These are phyloP conservation scores for Aspergillus mulundensis DNA, from an alignment of 495 filamentous ascomycete species.

Conservation along the genomic window DNA sequence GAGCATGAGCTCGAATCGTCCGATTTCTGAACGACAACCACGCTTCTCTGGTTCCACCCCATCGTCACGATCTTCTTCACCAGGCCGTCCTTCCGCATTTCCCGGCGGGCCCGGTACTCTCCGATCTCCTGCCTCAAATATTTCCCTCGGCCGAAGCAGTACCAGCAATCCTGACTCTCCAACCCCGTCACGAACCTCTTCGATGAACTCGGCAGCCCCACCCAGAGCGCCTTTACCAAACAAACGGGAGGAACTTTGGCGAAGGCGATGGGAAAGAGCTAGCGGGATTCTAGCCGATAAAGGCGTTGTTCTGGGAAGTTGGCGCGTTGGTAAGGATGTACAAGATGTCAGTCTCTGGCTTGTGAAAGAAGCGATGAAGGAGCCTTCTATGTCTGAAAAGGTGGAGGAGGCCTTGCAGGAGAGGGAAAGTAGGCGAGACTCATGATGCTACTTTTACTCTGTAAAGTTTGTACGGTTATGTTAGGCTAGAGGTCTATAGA, in stretches of 20 bases:
- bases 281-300: conserved; percentile 60
- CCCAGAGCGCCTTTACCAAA: conserved; percentile 42
- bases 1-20: conserved; percentile 10
- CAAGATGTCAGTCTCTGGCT: conserved; percentile 52
- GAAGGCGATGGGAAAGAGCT: conserved; percentile 70
- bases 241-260: conserved; percentile 84
- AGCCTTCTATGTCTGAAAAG: background rate
- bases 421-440: background rate
- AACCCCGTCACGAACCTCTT: conserved; percentile 14
- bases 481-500: background rate
- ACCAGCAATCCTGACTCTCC: conserved; percentile 14
- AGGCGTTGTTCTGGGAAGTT: conserved; percentile 74
- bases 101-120: conserved; percentile 17
- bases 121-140: conserved; percentile 27
- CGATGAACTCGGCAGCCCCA: background rate
- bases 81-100: conserved; percentile 26
- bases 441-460: background rate
- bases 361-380: conserved; percentile 41
- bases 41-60: conserved; percentile 31
- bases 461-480: background rate
- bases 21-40: conserved; percentile 17
- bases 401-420: background rate
- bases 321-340: conserved; percentile 82
- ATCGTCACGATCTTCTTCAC: conserved; percentile 30
- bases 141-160: conserved; percentile 20